Percentiles rank a stretch among this genome's conserved stretches.
Evolutionary conservation across 2,329 filamentous ascomycete genomes (phyloP).

Genomic region (Myriangium duriaei): DNA sequence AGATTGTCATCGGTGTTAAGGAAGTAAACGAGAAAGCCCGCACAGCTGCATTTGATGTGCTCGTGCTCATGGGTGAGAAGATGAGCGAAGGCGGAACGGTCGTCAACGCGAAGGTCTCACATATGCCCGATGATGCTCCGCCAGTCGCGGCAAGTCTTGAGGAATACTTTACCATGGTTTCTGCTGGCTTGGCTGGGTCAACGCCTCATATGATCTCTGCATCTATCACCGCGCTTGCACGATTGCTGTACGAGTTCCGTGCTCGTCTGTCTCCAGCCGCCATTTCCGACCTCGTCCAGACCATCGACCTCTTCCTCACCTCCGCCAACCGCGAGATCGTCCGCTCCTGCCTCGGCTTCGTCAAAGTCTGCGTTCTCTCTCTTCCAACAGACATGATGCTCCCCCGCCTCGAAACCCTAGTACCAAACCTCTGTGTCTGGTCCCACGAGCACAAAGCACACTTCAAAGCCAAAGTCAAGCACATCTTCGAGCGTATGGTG

Average conservation of each 20-base stretch:
- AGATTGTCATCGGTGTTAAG: conserved; percentile 93
- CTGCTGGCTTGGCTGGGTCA: conserved; percentile 80
- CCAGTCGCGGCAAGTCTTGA: conserved; percentile 71
- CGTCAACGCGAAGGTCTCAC: conserved; percentile 71
- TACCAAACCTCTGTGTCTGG: conserved; percentile 90
- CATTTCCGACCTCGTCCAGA: conserved; percentile 75
- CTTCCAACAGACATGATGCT: conserved; percentile 68
- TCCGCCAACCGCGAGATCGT: conserved; percentile 97
- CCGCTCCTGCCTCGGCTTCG: conserved; percentile 83
- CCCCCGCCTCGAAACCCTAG: conserved; percentile 60
- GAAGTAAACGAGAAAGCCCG: conserved; percentile 94
- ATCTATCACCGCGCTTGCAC: conserved; percentile 84
- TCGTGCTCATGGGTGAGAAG: conserved; percentile 77
- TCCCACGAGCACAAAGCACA: conserved; percentile 96
- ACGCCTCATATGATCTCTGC: conserved; percentile 97
- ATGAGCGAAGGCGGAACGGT: conserved; percentile 66
- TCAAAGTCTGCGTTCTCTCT: conserved; percentile 88
- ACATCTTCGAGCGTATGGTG: conserved; percentile 90
- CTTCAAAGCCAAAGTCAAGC: conserved; percentile 94
- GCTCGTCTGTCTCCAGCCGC: conserved; percentile 54
- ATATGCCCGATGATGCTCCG: conserved; percentile 70
- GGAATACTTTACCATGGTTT: conserved; percentile 97
- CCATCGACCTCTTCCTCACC: conserved; percentile 90
- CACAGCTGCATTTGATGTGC: conserved; percentile 75
- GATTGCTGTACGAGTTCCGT: conserved; percentile 89